Conservation (phyloP, 2,329 filamentous ascomycete species). For the Trichoderma sp. region DNA sequence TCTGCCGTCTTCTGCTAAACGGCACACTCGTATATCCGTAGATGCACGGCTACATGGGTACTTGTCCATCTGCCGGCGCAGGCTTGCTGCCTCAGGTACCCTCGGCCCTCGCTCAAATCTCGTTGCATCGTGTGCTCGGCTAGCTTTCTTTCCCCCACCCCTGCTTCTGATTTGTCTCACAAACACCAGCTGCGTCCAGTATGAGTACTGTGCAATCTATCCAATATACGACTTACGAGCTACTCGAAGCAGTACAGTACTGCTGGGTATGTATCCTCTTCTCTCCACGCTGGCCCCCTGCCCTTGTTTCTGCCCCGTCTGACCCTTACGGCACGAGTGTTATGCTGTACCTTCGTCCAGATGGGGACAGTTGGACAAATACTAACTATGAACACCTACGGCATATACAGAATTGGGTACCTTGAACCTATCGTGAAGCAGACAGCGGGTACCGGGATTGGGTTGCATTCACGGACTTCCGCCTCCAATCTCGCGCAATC, state of each 20-base stretch:
- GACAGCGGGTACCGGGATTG: not conserved
- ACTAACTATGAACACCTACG: not conserved
- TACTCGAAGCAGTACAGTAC: not conserved
- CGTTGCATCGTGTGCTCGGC: not conserved
- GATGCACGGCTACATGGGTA: not conserved
- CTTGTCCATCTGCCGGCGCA: not conserved
- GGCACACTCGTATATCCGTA: not conserved
- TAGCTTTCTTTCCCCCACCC: constrained; percentile 4
- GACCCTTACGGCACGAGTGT: not conserved
- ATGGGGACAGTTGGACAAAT: not conserved
- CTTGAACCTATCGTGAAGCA: not conserved
- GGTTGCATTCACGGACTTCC: not conserved
- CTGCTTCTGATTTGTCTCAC: not conserved
- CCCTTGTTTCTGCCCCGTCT: not conserved
- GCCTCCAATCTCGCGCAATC: not conserved
- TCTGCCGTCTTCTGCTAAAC: not conserved
- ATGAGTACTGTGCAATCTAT: not conserved
- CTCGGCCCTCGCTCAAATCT: not conserved
- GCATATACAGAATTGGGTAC: not conserved
- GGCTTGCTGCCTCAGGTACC: not conserved
- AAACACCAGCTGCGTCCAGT: not conserved
- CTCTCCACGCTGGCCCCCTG: not conserved
- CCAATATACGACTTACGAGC: constrained; percentile 1
- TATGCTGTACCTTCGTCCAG: not conserved
- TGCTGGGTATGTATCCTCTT: not conserved